A percentile compares a stretch with the other conserved stretches of the same genome.
phyloP scores from a whole-genome alignment of 2,329 filamentous ascomycete species.

The Monosporascus ibericus region DNA sequence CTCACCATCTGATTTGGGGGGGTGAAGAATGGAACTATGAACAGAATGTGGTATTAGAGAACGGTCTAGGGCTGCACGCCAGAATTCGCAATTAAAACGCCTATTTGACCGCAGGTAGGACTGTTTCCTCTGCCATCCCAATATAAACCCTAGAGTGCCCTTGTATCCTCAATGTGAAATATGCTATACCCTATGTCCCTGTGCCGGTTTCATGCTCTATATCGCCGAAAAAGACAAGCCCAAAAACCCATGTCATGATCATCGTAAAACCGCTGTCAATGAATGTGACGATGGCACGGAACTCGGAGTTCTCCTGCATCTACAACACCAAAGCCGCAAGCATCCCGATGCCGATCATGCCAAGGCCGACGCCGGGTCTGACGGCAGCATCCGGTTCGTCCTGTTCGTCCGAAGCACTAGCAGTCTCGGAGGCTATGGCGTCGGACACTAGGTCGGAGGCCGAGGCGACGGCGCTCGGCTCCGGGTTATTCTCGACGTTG shows the following conservation, averaged over 20 bases:
- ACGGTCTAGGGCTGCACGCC: too few species aligned
- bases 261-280: neutral
- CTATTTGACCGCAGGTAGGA: neutral
- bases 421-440: conserved; percentile 14
- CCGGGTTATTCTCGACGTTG: conserved; percentile 15
- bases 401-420: conserved; percentile 10
- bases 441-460: conserved; percentile 23
- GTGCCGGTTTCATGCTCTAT: neutral
- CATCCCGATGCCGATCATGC: conserved; percentile 20
- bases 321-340: conserved; percentile 22
- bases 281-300: neutral
- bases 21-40: too few species aligned
- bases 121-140: neutral
- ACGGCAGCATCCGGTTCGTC: conserved; percentile 11
- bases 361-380: conserved; percentile 20
- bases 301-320: neutral
- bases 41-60: too few species aligned
- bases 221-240: neutral
- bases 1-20: too few species aligned
- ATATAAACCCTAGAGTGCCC: neutral
- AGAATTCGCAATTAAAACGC: too few species aligned
- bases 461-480: conserved; percentile 20
- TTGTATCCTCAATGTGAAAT: neutral
- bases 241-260: neutral
- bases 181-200: neutral